These are phyloP conservation scores for Eucalyptus guilfoylei DNA, from an alignment of 345 rosid genomes.

Conservation along the genomic window DNA sequence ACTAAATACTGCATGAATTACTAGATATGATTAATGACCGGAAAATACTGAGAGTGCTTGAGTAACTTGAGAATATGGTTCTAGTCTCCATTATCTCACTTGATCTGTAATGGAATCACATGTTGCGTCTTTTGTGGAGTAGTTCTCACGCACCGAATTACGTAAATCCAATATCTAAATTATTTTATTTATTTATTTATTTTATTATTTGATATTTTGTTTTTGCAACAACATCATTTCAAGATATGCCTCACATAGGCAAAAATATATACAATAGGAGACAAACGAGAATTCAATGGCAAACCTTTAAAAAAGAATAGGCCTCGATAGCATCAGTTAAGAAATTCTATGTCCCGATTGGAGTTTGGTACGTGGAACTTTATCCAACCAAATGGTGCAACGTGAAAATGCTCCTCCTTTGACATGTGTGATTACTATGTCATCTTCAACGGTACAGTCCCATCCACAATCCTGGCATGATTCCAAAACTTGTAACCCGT, in stretches of 20 bases:
- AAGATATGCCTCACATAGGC: not conserved
- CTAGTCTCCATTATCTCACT: not conserved
- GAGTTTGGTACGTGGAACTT: not conserved
- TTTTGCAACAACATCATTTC: not conserved
- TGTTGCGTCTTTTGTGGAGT: not conserved
- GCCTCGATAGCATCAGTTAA: not conserved
- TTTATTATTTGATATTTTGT: not conserved
- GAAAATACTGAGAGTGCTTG: not conserved
- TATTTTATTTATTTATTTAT: not conserved
- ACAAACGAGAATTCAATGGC: not conserved
- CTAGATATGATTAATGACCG: not conserved
- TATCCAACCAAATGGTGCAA: not conserved
- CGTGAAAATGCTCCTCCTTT: not conserved
- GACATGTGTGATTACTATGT: not conserved
- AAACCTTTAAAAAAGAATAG: not conserved
- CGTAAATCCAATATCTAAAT: not conserved
- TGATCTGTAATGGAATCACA: not conserved
- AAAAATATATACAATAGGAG: not conserved
- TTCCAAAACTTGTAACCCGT: not conserved
- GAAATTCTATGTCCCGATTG: not conserved
- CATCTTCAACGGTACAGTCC: not conserved
- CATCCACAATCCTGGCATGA: not conserved
- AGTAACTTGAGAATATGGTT: not conserved
- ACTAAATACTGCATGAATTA: not conserved
- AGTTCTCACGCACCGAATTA: accelerated